phyloP scores from a whole-genome alignment of 805 yeast genomes.

The Kodamaea lidongshanica region DNA sequence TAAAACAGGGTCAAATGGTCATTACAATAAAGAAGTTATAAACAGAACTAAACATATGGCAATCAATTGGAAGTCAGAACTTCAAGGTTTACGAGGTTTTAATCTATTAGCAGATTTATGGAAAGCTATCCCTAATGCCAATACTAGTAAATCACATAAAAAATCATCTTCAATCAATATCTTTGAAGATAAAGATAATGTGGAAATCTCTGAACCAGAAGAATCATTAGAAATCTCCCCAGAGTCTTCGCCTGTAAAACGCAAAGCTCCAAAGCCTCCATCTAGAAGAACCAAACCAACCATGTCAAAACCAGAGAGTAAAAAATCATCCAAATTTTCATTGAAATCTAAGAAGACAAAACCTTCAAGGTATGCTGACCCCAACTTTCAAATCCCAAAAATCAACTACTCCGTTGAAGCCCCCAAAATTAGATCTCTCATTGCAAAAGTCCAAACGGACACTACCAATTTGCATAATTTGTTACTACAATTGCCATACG shows the following conservation, averaged over 20 bases:
- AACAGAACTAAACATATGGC: slow-evolving; percentile 47
- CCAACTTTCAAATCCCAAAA: slow-evolving; percentile 55
- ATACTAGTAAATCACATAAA: background rate
- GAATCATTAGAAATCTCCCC: no score
- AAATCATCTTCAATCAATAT: slow-evolving; percentile 4
- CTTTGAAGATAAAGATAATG: slow-evolving; percentile 2
- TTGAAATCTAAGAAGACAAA: slow-evolving; percentile 4
- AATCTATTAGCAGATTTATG: slow-evolving; percentile 33
- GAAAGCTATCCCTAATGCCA: slow-evolving; percentile 4
- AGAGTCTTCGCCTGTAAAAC: no score
- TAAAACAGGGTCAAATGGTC: slow-evolving; percentile 29
- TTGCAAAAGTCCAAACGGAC: slow-evolving; percentile 71
- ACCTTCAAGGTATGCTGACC: slow-evolving; percentile 33
- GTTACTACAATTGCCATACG: slow-evolving; percentile 34
- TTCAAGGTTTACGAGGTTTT: slow-evolving; percentile 44
- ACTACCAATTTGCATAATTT: slow-evolving; percentile 63
- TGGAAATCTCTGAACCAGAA: no score
- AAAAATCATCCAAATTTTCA: slow-evolving; percentile 4
- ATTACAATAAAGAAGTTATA: slow-evolving; percentile 38
- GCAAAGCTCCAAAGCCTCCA: no score
- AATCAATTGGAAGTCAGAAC: slow-evolving; percentile 61
- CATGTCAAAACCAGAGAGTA: no score
- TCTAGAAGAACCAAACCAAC: slow-evolving; percentile 3
- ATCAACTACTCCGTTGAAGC: slow-evolving; percentile 65
- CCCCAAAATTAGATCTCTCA: slow-evolving; percentile 59